These are phyloP conservation scores for Podosphaera leucotricha DNA, from an alignment of 2,329 filamentous ascomycete genomes.

Conservation along the genomic window DNA sequence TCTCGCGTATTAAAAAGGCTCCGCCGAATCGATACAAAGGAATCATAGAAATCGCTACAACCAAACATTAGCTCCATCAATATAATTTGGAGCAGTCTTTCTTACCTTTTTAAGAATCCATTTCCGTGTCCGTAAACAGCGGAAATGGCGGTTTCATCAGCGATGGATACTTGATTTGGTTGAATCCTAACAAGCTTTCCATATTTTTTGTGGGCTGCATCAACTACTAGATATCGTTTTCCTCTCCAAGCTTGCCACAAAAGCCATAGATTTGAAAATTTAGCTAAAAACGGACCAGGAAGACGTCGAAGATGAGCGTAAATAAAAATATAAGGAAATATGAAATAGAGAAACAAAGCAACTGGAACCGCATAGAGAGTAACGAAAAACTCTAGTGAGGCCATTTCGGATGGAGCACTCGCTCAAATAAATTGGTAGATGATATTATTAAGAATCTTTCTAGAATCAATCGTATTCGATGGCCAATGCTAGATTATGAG, in stretches of 20 bases:
- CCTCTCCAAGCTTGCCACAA: conserved; percentile 42
- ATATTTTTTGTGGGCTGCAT: conserved; percentile 44
- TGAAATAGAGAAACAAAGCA: conserved; percentile 20
- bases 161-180: conserved; percentile 63
- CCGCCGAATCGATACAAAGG: conserved; percentile 66
- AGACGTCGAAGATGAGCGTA: conserved; percentile 17
- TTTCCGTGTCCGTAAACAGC: conserved; percentile 61
- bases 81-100: no score
- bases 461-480: no score
- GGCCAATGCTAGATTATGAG: no score
- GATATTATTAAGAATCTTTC: no score
- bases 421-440: background rate
- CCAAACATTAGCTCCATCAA: no score
- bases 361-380: conserved; percentile 25
- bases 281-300: conserved; percentile 28
- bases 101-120: conserved; percentile 45
- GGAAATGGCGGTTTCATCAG: conserved; percentile 54
- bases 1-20: conserved; percentile 80
- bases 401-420: conserved; percentile 8
- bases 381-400: conserved; percentile 17
- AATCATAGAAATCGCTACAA: conserved; percentile 47
- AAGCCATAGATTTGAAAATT: conserved; percentile 63
- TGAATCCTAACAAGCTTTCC: conserved; percentile 66
- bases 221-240: conserved; percentile 36
- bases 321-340: conserved; percentile 15